These are phyloP conservation scores for Vaccinium corymbosum DNA, from an alignment of 148 eudicot species.

Conservation along the genomic window DNA sequence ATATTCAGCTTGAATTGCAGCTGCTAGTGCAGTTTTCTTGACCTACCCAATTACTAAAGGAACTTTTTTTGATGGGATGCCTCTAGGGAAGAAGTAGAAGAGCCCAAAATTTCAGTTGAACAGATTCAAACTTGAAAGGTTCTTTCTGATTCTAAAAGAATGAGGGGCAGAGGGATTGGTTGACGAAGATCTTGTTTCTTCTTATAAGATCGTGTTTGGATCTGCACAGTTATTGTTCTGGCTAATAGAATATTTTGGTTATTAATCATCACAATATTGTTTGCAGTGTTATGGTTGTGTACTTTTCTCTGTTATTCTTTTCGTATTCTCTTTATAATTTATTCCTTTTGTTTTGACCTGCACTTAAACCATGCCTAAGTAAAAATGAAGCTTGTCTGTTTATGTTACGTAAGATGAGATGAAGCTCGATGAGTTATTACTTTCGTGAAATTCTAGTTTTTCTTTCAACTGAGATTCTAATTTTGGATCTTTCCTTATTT, in stretches of 20 bases:
- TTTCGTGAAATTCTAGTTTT: constrained; percentile 2
- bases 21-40: background rate
- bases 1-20: background rate
- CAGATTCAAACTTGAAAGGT: background rate
- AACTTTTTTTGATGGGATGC: background rate
- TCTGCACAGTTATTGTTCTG: background rate
- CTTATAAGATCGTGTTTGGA: background rate
- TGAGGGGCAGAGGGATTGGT: background rate
- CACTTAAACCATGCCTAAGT: background rate
- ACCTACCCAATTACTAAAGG: background rate
- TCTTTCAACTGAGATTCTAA: background rate
- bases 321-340: background rate
- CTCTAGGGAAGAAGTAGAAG: background rate
- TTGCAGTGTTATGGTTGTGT: background rate
- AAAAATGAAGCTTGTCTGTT: background rate
- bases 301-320: background rate
- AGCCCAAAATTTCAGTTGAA: background rate
- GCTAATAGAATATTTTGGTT: background rate
- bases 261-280: background rate
- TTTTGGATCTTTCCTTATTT: background rate
- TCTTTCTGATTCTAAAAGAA: background rate
- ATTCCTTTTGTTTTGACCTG: background rate
- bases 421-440: background rate
- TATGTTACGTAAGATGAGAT: background rate
- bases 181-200: background rate